These are phyloP conservation scores for Keqinozyma sinolaborantium DNA, from an alignment of 1,139 yeast genomes.

Conservation along the genomic window DNA sequence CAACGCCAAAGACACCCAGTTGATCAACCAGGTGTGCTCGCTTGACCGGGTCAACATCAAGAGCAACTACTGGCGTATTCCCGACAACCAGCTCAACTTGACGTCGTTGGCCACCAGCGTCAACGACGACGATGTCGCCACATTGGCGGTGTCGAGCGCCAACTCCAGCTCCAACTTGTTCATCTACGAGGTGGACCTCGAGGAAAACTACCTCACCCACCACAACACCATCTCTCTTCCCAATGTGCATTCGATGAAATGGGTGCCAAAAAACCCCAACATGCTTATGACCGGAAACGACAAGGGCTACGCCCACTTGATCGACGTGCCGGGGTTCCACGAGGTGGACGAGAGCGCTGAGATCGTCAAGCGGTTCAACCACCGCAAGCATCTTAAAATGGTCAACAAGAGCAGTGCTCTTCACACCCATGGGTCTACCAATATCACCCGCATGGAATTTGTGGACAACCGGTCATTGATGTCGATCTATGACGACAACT, in stretches of 20 bases:
- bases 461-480: conserved; percentile 28
- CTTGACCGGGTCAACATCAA: conserved; percentile 42
- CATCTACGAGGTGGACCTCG: conserved; percentile 54
- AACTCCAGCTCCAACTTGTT: conserved; percentile 52
- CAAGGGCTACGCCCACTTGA: conserved; percentile 65
- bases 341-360: conserved; percentile 59
- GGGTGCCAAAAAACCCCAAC: conserved; percentile 46
- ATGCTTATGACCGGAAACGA: conserved; percentile 65
- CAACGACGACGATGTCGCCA: conserved; percentile 27
- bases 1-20: conserved; percentile 26
- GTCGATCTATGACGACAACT: conserved; percentile 57
- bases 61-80: conserved; percentile 71
- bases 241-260: conserved; percentile 59
- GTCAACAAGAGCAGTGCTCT: conserved; percentile 18
- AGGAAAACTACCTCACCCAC: conserved; percentile 53
- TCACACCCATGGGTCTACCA: conserved; percentile 18
- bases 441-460: conserved; percentile 24
- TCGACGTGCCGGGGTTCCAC: conserved; percentile 48
- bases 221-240: conserved; percentile 73
- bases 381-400: conserved; percentile 51
- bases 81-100: conserved; percentile 54
- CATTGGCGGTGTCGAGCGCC: conserved; percentile 66
- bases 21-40: conserved; percentile 39
- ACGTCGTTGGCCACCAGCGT: conserved; percentile 45
- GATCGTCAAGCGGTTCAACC: conserved; percentile 72